Percentiles rank a stretch among this genome's conserved stretches.
These are phyloP conservation scores for Ganoderma multipileum DNA, from an alignment of 1,284 basidiomycete genomes.

Conservation along the genomic window DNA sequence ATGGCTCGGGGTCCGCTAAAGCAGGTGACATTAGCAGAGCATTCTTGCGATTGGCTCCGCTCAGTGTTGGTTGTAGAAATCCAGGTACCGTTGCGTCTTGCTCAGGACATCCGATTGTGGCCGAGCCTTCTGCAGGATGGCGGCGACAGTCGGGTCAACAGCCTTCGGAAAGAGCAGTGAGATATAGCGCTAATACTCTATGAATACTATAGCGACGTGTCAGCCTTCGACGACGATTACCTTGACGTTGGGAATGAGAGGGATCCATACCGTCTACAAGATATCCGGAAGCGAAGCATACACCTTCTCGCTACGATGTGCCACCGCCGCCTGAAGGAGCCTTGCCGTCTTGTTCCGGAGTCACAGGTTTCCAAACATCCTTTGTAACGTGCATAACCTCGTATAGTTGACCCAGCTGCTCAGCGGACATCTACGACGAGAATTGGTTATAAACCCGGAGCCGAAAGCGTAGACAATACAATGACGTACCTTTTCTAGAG, in stretches of 20 bases:
- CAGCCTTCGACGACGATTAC: background rate
- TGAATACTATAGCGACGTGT: background rate
- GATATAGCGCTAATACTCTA: background rate
- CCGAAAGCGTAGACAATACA: slow-evolving; percentile 23
- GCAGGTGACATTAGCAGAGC: background rate
- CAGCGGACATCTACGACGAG: slow-evolving; percentile 76
- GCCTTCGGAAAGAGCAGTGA: background rate
- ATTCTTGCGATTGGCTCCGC: background rate
- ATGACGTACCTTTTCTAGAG: slow-evolving; percentile 78
- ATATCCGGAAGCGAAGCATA: background rate
- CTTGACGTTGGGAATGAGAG: background rate
- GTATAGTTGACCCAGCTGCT: slow-evolving; percentile 91
- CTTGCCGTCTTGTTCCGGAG: slow-evolving; percentile 28
- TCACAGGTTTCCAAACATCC: slow-evolving; percentile 78
- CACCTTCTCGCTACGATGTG: slow-evolving; percentile 16
- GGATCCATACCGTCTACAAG: background rate
- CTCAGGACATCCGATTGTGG: background rate
- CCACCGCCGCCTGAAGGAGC: background rate
- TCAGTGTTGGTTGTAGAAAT: background rate
- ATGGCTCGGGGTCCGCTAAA: background rate
- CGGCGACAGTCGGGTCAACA: background rate
- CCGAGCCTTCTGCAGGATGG: background rate
- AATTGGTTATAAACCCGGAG: background rate
- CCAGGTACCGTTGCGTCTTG: background rate
- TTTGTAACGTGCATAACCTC: slow-evolving; percentile 92